Percentiles rank a stretch among this genome's conserved stretches.
phyloP scores from a whole-genome alignment of 768 basidiomycete genomes.

The Erythrobasidium yunnanense region DNA sequence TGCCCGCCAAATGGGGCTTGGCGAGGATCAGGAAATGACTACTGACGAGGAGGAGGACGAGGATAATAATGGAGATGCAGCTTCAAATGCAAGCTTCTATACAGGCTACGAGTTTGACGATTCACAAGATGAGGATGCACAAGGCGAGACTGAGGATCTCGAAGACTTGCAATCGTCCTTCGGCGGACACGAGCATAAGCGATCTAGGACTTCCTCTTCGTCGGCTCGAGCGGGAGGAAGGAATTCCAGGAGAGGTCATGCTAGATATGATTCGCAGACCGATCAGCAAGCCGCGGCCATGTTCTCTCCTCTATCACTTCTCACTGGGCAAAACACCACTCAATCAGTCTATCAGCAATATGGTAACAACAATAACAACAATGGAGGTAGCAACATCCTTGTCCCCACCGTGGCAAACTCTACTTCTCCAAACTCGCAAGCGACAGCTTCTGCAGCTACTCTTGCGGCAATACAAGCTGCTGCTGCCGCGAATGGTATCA shows the following conservation, averaged over 20 bases:
- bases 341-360: background rate
- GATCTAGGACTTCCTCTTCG: too few relatives aligned
- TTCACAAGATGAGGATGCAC: background rate
- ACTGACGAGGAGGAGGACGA: slow-evolving; percentile 24
- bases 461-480: slow-evolving; percentile 41
- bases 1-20: too few relatives aligned
- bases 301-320: slow-evolving; percentile 14
- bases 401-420: slow-evolving; percentile 36
- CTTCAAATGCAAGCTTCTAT: background rate
- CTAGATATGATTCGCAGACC: background rate
- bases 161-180: too few relatives aligned
- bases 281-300: slow-evolving; percentile 16
- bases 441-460: slow-evolving; percentile 48
- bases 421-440: slow-evolving; percentile 46
- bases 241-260: background rate
- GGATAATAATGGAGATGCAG: background rate
- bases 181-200: too few relatives aligned
- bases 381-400: slow-evolving; percentile 4
- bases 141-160: slow-evolving; percentile 1
- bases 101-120: background rate
- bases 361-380: background rate
- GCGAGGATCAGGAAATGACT: slow-evolving; percentile 5
- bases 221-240: background rate
- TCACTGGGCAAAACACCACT: background rate
- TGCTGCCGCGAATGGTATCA: slow-evolving; percentile 24